These are phyloP conservation scores for Gastrodia elata DNA, from an alignment of 106 monocot genomes.

Conservation along the genomic window DNA sequence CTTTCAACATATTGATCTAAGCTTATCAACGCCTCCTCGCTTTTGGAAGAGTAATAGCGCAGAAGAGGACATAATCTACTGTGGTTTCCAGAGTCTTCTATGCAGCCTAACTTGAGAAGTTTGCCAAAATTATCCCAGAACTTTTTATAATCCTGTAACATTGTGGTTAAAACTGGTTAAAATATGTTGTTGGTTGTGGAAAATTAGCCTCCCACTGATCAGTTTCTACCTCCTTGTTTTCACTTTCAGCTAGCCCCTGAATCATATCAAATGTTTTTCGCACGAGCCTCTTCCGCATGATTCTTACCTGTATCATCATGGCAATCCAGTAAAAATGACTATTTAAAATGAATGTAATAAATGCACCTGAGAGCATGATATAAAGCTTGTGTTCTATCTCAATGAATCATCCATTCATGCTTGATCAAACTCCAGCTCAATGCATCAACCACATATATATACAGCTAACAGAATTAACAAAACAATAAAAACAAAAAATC, in stretches of 20 bases:
- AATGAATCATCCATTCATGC: background rate
- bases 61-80: constrained; percentile 71
- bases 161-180: background rate
- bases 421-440: background rate
- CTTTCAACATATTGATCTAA: constrained; percentile 89
- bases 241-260: constrained; percentile 78
- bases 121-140: constrained; percentile 99
- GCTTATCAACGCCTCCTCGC: constrained; percentile 74
- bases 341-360: background rate
- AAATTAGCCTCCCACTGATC: background rate
- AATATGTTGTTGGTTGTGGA: background rate
- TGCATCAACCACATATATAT: background rate
- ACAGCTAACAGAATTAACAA: too few species aligned
- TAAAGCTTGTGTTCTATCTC: too few species aligned
- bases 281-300: constrained; percentile 97
- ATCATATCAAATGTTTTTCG: constrained; percentile 99
- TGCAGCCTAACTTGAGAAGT: constrained; percentile 86
- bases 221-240: constrained; percentile 69
- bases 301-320: constrained; percentile 52
- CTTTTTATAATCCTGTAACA: constrained; percentile 76
- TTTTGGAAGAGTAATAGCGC: constrained; percentile 84
- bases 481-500: background rate
- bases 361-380: background rate
- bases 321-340: background rate
- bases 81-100: constrained; percentile 95